phyloP scores from a whole-genome alignment of 495 filamentous ascomycete genomes.

The Cairneyella variabilis region DNA sequence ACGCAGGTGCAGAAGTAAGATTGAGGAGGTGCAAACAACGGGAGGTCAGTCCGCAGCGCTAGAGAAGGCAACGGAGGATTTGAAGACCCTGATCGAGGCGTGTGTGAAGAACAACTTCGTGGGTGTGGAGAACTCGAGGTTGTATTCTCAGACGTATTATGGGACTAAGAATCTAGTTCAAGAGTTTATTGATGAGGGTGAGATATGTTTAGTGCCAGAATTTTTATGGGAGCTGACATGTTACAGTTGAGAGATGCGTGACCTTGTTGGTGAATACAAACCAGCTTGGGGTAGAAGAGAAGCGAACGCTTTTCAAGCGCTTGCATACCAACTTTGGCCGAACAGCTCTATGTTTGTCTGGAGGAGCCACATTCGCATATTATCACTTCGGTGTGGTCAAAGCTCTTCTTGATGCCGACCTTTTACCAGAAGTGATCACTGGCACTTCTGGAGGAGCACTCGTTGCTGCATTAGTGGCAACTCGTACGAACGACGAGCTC shows the following conservation, averaged over 20 bases:
- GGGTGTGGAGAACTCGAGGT: conserved; percentile 86
- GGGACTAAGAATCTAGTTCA: conserved; percentile 93
- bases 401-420: conserved; percentile 80
- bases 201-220: conserved; percentile 3
- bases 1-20: conserved; percentile 50
- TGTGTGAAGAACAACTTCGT: conserved; percentile 97
- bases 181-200: conserved; percentile 79
- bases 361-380: conserved; percentile 94
- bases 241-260: conserved; percentile 53
- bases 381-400: conserved; percentile 95
- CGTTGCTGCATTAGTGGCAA: conserved; percentile 83
- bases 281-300: conserved; percentile 65
- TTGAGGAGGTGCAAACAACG: conserved; percentile 45
- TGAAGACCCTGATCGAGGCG: conserved; percentile 73
- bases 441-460: conserved; percentile 93
- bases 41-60: conserved; percentile 14
- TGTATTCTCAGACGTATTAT: conserved; percentile 95
- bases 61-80: conserved; percentile 57
- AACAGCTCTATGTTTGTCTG: conserved; percentile 87
- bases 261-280: conserved; percentile 62
- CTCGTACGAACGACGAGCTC: conserved; percentile 86
- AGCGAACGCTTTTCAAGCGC: conserved; percentile 81
- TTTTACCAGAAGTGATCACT: conserved; percentile 90
- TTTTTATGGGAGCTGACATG: conserved; percentile 7
- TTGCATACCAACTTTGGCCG: conserved; percentile 87